phyloP scores from a whole-genome alignment of 2,329 filamentous ascomycete genomes.

The Colletotrichum sojae region DNA sequence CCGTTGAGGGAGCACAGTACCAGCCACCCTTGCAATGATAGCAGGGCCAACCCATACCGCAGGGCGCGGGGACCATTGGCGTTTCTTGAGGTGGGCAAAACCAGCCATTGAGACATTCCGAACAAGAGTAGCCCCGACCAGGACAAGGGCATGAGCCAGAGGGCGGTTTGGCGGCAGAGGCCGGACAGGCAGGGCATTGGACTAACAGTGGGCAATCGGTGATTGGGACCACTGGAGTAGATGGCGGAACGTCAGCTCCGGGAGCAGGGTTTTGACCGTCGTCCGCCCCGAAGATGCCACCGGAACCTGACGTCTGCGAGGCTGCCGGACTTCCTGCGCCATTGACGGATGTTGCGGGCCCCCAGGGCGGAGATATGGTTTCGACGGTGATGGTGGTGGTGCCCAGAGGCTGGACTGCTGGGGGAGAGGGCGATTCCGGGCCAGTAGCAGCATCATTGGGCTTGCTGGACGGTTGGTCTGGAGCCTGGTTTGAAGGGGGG shows the following conservation, averaged over 20 bases:
- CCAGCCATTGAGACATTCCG: slow-evolving; percentile 50
- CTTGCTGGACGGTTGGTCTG: too few species aligned
- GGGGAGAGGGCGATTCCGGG: background rate
- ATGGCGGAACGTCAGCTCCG: background rate
- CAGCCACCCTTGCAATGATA: slow-evolving; percentile 49
- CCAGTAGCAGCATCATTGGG: background rate
- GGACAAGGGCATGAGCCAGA: slow-evolving; percentile 42
- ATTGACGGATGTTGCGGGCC: background rate
- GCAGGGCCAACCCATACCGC: slow-evolving; percentile 51
- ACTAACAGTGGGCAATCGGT: slow-evolving; percentile 32
- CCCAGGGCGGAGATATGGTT: background rate
- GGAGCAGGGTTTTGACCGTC: slow-evolving; percentile 1
- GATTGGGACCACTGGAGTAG: slow-evolving; percentile 34
- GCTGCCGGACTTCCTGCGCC: background rate
- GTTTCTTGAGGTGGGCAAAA: slow-evolving; percentile 51
- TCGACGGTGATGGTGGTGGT: background rate
- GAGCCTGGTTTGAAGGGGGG: background rate
- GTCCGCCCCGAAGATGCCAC: slow-evolving; percentile 12
- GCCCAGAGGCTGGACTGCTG: background rate
- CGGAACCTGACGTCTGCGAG: background rate
- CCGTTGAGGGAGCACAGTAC: slow-evolving; percentile 45
- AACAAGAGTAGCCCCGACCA: slow-evolving; percentile 47
- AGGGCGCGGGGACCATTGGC: slow-evolving; percentile 47
- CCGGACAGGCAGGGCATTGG: slow-evolving; percentile 43
- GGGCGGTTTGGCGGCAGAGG: slow-evolving; percentile 18